Percentiles rank a stretch among this genome's conserved stretches.
Evolutionary conservation across 78 protist genomes (phyloP).

Genomic region (Ministeria vibrans): DNA sequence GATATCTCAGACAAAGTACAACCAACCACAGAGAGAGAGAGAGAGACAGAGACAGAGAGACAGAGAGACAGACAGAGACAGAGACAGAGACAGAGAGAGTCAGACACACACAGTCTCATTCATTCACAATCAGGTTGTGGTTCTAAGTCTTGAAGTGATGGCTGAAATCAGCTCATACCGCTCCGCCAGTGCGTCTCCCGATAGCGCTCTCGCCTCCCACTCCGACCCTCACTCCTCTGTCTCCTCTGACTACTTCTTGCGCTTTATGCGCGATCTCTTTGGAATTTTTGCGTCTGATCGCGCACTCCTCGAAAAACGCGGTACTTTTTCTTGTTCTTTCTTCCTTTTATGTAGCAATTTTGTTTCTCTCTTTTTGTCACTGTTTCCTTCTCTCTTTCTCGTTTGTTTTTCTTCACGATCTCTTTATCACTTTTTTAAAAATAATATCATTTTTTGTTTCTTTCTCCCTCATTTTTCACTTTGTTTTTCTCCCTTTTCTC

Average conservation of each 20-base stretch:
- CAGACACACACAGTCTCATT: not conserved
- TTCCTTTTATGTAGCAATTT: too few relatives aligned
- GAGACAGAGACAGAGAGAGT: not conserved
- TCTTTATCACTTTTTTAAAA: too few relatives aligned
- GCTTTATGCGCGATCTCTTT: slow-evolving; percentile 32
- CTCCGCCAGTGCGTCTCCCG: not conserved
- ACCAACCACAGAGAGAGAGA: not conserved
- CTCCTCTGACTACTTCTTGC: slow-evolving; percentile 16
- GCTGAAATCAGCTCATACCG: slow-evolving; percentile 39
- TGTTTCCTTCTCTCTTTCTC: too few relatives aligned
- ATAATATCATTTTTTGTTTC: too few relatives aligned
- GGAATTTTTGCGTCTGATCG: not conserved
- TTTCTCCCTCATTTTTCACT: too few relatives aligned
- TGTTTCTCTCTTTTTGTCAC: too few relatives aligned
- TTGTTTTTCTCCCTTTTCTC: too few relatives aligned
- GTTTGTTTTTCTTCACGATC: too few relatives aligned
- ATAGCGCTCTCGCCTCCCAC: not conserved
- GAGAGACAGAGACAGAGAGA: slow-evolving; percentile 1
- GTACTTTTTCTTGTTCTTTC: too few relatives aligned
- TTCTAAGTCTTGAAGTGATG: slow-evolving; percentile 44
- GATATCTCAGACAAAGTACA: not conserved
- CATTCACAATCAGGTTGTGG: slow-evolving; percentile 40
- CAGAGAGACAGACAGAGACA: slow-evolving; percentile 1
- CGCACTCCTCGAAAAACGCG: slow-evolving; percentile 33
- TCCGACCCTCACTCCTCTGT: not conserved